phyloP scores from a whole-genome alignment of 805 yeast species.

The Barnettozyma wickerhamii region DNA sequence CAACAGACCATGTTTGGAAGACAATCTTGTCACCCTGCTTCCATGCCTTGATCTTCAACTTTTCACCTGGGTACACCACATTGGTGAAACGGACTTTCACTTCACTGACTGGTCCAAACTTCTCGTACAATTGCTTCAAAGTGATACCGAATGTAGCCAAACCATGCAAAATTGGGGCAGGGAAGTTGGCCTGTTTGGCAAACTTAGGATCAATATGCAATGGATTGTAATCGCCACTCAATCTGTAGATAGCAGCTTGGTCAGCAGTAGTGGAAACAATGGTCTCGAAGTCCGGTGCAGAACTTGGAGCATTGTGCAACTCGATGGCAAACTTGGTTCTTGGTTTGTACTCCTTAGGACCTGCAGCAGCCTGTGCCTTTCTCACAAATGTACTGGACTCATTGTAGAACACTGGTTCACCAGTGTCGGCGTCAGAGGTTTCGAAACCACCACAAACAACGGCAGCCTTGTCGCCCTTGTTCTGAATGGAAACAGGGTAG shows the following conservation, averaged over 20 bases:
- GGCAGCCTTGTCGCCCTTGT: conserved; percentile 82
- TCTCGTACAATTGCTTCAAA: conserved; percentile 69
- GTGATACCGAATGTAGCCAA: conserved; percentile 82
- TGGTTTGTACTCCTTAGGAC: conserved; percentile 36
- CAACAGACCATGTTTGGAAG: conserved; percentile 80
- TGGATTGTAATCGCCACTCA: conserved; percentile 94
- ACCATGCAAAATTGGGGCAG: conserved; percentile 88
- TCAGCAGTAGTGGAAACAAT: conserved; percentile 57
- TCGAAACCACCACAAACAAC: conserved; percentile 69
- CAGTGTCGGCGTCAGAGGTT: conserved; percentile 61
- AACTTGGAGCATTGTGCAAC: conserved; percentile 56
- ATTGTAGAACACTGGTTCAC: conserved; percentile 70
- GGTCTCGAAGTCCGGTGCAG: conserved; percentile 61
- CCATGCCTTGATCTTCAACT: conserved; percentile 80
- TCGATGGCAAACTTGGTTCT: conserved; percentile 60
- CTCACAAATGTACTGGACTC: conserved; percentile 84
- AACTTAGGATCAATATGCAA: conserved; percentile 90
- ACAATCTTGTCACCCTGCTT: conserved; percentile 56
- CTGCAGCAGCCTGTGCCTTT: conserved; percentile 52
- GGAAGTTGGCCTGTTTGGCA: conserved; percentile 84
- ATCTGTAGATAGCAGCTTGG: conserved; percentile 85
- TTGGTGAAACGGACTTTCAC: conserved; percentile 88
- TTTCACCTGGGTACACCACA: conserved; percentile 93
- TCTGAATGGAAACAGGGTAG: conserved; percentile 67
- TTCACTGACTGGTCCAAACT: conserved; percentile 78